Evolutionary conservation across 148 eudicot genomes (phyloP).

Genomic region (Nyssa sinensis): DNA sequence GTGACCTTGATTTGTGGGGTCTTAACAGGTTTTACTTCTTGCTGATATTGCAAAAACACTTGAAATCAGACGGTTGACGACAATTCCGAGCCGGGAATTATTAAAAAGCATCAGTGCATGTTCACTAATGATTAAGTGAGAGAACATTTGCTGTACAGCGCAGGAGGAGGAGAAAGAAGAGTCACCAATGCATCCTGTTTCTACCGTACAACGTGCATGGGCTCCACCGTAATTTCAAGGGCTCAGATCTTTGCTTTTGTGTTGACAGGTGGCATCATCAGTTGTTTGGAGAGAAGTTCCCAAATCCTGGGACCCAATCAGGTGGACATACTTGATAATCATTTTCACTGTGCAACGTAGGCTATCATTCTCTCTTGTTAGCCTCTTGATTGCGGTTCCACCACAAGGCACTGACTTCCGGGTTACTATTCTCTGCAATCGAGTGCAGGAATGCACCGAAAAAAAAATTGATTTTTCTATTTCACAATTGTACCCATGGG

Average conservation of each 20-base stretch:
- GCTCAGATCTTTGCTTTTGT: neutral
- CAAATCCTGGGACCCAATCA: neutral
- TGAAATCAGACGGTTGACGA: neutral
- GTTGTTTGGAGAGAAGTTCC: neutral
- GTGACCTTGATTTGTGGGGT: neutral
- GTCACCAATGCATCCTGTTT: neutral
- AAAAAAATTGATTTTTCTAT: no score
- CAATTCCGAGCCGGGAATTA: no score
- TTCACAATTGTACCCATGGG: no score
- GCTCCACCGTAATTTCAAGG: neutral
- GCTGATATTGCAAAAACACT: no score
- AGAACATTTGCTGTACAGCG: no score
- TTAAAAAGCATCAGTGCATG: no score
- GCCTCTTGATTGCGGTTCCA: no score
- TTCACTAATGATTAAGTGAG: no score
- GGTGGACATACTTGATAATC: neutral
- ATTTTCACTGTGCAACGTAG: neutral
- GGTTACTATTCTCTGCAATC: neutral
- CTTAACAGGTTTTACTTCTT: neutral
- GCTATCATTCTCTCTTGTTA: neutral
- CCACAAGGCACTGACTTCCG: no score
- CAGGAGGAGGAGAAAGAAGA: no score
- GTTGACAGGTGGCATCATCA: neutral
- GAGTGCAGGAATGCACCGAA: no score
- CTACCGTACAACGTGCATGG: neutral